Conservation (phyloP, 768 basidiomycete species). For the Pleurotus platypus region DNA sequence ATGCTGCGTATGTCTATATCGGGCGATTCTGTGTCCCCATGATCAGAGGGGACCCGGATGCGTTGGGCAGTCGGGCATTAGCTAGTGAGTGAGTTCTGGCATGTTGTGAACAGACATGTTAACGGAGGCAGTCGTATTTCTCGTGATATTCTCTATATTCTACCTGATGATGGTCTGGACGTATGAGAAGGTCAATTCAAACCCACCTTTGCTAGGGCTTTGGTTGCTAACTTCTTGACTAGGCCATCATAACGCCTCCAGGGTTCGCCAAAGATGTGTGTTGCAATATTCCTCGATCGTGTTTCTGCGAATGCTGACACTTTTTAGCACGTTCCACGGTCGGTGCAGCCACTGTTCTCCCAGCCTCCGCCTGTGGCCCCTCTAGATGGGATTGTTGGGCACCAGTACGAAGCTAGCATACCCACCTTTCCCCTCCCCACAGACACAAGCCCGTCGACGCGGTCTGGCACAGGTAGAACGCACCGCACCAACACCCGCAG, state of each 20-base stretch:
- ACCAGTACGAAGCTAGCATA: neutral
- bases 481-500: constrained; percentile 1
- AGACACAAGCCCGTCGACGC: neutral
- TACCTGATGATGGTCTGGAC: constrained; percentile 76
- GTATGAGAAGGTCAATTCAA: constrained; percentile 61
- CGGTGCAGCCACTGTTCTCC: constrained; percentile 22
- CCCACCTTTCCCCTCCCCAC: neutral
- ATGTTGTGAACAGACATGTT: neutral
- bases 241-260: constrained; percentile 67
- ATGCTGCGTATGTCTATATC: constrained; percentile 76
- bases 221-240: neutral
- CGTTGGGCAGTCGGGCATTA: constrained; percentile 43
- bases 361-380: constrained; percentile 7
- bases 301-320: neutral
- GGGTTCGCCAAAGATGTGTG: constrained; percentile 68
- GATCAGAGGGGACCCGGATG: constrained; percentile 43
- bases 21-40: constrained; percentile 68
- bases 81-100: constrained; percentile 58
- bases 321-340: constrained; percentile 22
- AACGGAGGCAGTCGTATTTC: constrained; percentile 52
- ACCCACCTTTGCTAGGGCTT: neutral
- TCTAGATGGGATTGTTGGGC: neutral
- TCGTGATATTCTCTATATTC: constrained; percentile 61
- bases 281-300: constrained; percentile 1
- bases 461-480: neutral